Conservation (phyloP, 192 early-diverging fungal species). For the Rhizoclosmatium globosum region DNA sequence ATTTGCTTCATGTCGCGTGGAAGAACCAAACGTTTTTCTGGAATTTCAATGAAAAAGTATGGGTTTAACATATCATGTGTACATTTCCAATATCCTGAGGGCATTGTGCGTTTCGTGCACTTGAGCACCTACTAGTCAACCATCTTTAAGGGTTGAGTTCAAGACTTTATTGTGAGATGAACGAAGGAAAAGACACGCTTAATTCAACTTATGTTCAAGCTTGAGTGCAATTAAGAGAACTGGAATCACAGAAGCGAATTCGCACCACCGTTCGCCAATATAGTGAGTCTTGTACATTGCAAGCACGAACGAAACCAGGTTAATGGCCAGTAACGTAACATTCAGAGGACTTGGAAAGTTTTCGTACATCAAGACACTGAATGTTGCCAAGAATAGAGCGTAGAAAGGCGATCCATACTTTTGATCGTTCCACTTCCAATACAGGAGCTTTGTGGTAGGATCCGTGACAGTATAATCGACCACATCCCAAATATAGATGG, state of each 20-base stretch:
- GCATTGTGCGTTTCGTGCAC: no score
- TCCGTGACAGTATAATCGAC: slow-evolving; percentile 3
- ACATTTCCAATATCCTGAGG: no score
- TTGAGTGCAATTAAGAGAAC: neutral
- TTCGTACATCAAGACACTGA: neutral
- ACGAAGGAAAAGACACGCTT: neutral
- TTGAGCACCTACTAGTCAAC: no score
- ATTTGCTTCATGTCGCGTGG: no score
- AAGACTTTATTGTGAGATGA: neutral
- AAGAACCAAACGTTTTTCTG: no score
- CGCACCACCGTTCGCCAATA: neutral
- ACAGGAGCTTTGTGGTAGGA: neutral
- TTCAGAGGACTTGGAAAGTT: neutral
- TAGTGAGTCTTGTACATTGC: slow-evolving; percentile 12
- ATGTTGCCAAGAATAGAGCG: neutral
- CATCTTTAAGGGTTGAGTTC: no score
- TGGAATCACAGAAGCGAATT: neutral
- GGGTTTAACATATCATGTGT: no score
- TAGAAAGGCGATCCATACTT: neutral
- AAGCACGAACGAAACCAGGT: neutral
- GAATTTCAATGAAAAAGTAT: no score
- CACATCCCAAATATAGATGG: neutral
- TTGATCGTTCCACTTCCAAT: neutral
- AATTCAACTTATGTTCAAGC: neutral
- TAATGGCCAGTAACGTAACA: neutral